Evolutionary conservation across 2,329 filamentous ascomycete genomes (phyloP), one percentile per base, ranked within the genome.

Genomic region (Parastagonospora avenae): DNA sequence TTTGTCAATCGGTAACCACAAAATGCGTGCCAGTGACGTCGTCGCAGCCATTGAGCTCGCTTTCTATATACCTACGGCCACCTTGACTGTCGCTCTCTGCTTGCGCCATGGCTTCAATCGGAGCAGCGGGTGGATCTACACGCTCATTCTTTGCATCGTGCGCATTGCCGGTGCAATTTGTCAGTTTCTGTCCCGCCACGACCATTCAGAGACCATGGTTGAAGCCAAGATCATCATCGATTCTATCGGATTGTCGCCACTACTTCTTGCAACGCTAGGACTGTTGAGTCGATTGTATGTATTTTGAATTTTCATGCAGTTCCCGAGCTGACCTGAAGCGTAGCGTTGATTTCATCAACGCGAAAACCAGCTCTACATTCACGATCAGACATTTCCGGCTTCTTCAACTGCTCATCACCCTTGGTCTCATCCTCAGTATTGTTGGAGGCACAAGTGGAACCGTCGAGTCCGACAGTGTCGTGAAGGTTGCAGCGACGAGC

Each of bases 61-160:
- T 35, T 54, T 74, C 57, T 77, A 72, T 52, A 47, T 70, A 14
- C 75, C 75, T 4, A 60, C 69, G 10, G 38, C 73, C 16, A 54
- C 71, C 24, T 37, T 69, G 2, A 59, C 73, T 1, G 28, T 57
- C 7, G 64, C 63, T 46, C 54, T 77, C 33, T 70, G 68, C 52
- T 54, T 49, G 31, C 70, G 67, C 14, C 76, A 77, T 62, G 76
- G 76, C 28, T 66, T 76, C 38, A 59, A 68, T 4, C 74, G 73
- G 37, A 77, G 71, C 48, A 72, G 77, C 0, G 83, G 82, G 36
- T 86, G 82, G 79, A 59, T 81, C 10, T 84, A 80, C 63, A 73
- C 85, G 6, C 60, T 81, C 39, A 59, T 83, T 29, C 81, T 87
- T 63, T 78, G 77, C 28, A 54, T 83, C 5, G 68, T 78, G 10